Evolutionary conservation across 495 filamentous ascomycete genomes (phyloP), one percentile per base, ranked within the genome.

Genomic region (Chaetomium tenue): DNA sequence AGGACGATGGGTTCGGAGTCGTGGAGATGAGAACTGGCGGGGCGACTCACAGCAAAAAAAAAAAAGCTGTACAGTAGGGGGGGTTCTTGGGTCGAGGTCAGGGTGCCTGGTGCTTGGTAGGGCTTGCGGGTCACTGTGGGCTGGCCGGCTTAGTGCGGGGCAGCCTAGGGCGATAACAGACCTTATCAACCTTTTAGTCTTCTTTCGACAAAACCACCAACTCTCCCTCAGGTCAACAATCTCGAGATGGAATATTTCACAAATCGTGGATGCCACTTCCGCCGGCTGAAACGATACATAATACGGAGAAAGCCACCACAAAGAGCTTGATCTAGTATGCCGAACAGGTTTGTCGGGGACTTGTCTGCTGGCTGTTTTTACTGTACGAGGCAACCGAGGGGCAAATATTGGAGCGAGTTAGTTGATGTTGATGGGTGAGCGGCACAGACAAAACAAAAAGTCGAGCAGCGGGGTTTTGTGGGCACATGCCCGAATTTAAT

Each of bases 231-330:
- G 54, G 61, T 66, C 61, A 61, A 66, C 46, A 42, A 52, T 30
- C 58, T 42, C 26, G 42, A 63, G 52, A 61, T 48, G 1, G 30
- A 20, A n/a, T 63, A 53, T 18, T 39, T 25, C 46, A 59, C 55
- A 30, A 65, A 60, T 23, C 42, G 55, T 16, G 64, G 54, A 46
- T 66, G 54, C 58, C 52, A 60, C 55, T 58, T 61, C 37, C 53
- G 61, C 60, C 58, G 61, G 51, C 60, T 23, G 20, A 44, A 25
- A 61, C 59, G 55, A 67, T 58, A 65, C 66, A 71, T 71, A 68
- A 65, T 68, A 58, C 22, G 40, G 26, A 58, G 47, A 40, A 44
- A 15, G 50, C 15, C 33, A 53, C 39, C 37, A 26, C n/a, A 47
- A 20, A 51, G 8, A n/a, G 28, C 30, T 57, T 57, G 26, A 1